Percentiles rank a stretch among this genome's conserved stretches.
Conservation (phyloP, 2,329 filamentous ascomycete species). For the Neopestalotiopsis sp. region DNA sequence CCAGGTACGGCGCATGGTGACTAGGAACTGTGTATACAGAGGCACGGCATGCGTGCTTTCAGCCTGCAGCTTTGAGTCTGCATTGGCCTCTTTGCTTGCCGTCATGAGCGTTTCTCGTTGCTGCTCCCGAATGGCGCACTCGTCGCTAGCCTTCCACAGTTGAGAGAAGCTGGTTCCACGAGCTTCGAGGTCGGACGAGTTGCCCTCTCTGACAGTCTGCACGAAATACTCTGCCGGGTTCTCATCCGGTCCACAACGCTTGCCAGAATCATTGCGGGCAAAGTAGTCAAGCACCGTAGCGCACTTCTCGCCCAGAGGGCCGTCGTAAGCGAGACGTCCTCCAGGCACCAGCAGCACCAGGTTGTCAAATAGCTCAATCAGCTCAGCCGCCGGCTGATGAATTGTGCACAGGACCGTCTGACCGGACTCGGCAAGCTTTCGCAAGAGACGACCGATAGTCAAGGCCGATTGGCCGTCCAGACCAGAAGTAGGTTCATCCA, state of each 20-base stretch:
- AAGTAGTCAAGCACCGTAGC: constrained; percentile 59
- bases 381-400: constrained; percentile 59
- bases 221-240: constrained; percentile 63
- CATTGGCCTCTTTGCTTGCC: no score
- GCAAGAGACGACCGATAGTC: constrained; percentile 66
- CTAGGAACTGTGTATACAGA: no score
- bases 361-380: constrained; percentile 63
- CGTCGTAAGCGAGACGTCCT: constrained; percentile 59
- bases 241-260: constrained; percentile 53
- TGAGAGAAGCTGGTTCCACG: constrained; percentile 7
- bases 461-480: constrained; percentile 64
- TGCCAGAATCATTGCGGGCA: constrained; percentile 57
- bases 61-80: no score
- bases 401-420: constrained; percentile 44
- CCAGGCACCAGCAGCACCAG: constrained; percentile 59
- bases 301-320: constrained; percentile 55
- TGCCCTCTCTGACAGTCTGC: constrained; percentile 47
- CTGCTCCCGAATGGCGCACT: background rate
- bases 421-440: constrained; percentile 64
- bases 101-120: background rate
- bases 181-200: constrained; percentile 55
- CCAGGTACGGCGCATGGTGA: no score
- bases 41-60: no score
- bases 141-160: background rate
- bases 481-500: constrained; percentile 66